A percentile compares a stretch with the other conserved stretches of the same genome.
Conservation (phyloP, 129 eudicot genomes). For the Logfia minima region DNA sequence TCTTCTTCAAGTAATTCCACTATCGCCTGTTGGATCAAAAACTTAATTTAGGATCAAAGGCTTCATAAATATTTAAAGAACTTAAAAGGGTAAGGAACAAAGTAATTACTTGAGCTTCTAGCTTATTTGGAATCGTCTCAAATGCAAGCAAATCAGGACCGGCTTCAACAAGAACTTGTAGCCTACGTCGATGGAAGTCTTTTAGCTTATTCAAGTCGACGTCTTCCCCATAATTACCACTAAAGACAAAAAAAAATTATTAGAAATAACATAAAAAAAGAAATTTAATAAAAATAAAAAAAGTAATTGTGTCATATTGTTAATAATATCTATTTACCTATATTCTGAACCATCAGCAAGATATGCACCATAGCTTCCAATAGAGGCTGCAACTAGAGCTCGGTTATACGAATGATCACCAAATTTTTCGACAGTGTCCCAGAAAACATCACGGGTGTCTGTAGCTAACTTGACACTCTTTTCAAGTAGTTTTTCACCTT, state of each 20-base stretch:
- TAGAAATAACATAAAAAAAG: neutral
- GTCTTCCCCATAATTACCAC: conserved; percentile 62
- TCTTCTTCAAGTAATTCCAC: conserved; percentile 79
- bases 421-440: conserved; percentile 42
- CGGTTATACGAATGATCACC: conserved; percentile 46
- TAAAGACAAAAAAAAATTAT: conserved; percentile 7
- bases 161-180: conserved; percentile 81
- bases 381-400: conserved; percentile 88
- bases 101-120: conserved; percentile 77
- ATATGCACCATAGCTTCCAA: conserved; percentile 97
- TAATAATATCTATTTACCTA: conserved; percentile 43
- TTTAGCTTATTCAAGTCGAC: conserved; percentile 66
- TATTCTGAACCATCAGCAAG: conserved; percentile 99
- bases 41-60: conserved; percentile 5
- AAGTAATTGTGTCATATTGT: neutral
- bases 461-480: conserved; percentile 66
- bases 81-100: neutral
- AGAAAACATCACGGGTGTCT: conserved; percentile 69
- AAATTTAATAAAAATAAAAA: neutral
- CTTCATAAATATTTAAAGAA: neutral
- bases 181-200: conserved; percentile 80
- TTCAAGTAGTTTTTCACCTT: conserved; percentile 61
- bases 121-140: conserved; percentile 92
- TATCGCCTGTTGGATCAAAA: conserved; percentile 48
- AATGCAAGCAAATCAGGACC: conserved; percentile 90